Percentiles rank a stretch among this genome's conserved stretches.
Conservation (phyloP, 805 yeast genomes). For the Myxozyma vanderwaltii region DNA sequence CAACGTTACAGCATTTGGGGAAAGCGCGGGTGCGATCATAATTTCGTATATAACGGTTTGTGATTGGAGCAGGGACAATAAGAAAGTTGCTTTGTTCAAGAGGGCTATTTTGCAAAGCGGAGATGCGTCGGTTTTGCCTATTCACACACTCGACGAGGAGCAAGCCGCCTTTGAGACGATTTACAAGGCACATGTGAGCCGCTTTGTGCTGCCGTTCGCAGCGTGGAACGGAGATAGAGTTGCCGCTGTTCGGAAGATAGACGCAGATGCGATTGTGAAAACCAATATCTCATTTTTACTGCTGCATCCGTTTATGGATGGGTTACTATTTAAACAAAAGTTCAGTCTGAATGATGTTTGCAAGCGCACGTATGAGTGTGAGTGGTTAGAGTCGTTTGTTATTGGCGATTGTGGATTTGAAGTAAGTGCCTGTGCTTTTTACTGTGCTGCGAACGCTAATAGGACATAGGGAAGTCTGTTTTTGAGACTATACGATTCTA, state of each 20-base stretch:
- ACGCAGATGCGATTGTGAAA: constrained; percentile 2
- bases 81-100: constrained; percentile 4
- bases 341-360: constrained; percentile 10
- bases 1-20: constrained; percentile 47
- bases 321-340: constrained; percentile 5
- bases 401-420: constrained; percentile 24
- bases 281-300: background rate
- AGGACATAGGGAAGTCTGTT: constrained; percentile 9
- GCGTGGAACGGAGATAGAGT: background rate
- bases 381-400: constrained; percentile 19
- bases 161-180: constrained; percentile 18
- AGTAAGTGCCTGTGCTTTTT: background rate
- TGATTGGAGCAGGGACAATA: background rate
- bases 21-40: constrained; percentile 45
- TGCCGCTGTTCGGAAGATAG: constrained; percentile 5
- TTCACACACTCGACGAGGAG: constrained; percentile 12
- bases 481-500: constrained; percentile 5
- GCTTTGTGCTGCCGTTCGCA: background rate
- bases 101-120: constrained; percentile 23
- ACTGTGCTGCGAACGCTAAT: background rate
- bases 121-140: constrained; percentile 13
- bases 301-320: constrained; percentile 16
- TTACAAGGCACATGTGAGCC: background rate
- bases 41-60: constrained; percentile 8
- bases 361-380: constrained; percentile 12